Conservation (phyloP, 805 yeast genomes). For the Metschnikowia borealis region DNA sequence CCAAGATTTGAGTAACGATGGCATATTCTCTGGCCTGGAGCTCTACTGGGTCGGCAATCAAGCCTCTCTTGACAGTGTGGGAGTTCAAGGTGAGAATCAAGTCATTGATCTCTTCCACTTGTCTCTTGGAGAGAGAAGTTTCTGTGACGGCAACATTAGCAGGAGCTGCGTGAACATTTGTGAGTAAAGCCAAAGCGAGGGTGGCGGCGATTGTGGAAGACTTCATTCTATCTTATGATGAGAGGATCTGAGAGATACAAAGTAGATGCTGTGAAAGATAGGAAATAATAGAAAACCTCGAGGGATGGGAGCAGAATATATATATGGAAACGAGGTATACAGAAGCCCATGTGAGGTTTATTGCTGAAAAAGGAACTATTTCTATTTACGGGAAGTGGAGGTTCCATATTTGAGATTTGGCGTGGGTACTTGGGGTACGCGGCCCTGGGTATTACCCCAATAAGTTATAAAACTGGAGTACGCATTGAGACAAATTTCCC, state of each 20-base stretch:
- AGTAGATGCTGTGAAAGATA: not conserved
- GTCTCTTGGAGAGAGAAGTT: slow-evolving; percentile 15
- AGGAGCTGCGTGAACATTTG: slow-evolving; percentile 18
- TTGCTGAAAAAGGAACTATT: not conserved
- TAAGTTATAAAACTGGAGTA: slow-evolving; percentile 3
- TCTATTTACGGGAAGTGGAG: slow-evolving; percentile 4
- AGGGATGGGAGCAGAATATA: not conserved
- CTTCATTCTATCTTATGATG: slow-evolving; percentile 11
- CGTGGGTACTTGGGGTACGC: not conserved
- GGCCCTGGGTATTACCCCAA: slow-evolving; percentile 1
- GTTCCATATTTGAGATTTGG: not conserved
- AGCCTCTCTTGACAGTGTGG: slow-evolving; percentile 29
- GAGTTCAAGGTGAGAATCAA: slow-evolving; percentile 27
- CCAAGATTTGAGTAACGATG: slow-evolving; percentile 39
- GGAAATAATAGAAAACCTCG: not conserved
- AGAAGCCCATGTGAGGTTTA: not conserved
- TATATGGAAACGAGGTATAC: not conserved
- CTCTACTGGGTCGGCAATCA: slow-evolving; percentile 19
- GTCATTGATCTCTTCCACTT: slow-evolving; percentile 21
- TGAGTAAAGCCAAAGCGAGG: slow-evolving; percentile 16
- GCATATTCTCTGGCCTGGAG: slow-evolving; percentile 35
- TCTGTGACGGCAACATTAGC: slow-evolving; percentile 12
- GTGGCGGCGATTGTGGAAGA: slow-evolving; percentile 14
- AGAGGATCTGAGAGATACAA: not conserved
- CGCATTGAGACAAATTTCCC: slow-evolving; percentile 1